phyloP scores from a whole-genome alignment of 805 yeast species.

The Tetrapisispora namnaoensis region DNA sequence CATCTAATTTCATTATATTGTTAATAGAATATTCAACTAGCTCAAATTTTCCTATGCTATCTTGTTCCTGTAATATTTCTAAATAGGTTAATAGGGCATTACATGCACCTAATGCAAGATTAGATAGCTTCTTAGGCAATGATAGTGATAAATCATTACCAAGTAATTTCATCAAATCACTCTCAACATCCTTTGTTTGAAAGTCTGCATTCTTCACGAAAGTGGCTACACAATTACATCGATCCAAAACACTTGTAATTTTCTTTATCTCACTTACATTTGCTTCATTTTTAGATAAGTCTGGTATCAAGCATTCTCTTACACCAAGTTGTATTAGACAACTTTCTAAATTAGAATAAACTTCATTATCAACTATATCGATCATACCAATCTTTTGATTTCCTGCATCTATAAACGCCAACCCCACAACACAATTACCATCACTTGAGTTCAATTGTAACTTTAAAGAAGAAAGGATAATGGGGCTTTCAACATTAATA shows the following conservation, averaged over 20 bases:
- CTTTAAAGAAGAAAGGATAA: constrained; percentile 41
- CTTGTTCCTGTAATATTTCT: constrained; percentile 47
- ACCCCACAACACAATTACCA: constrained; percentile 49
- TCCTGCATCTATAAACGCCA: constrained; percentile 69
- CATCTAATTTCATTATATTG: constrained; percentile 84
- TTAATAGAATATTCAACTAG: constrained; percentile 60
- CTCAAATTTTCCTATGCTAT: constrained; percentile 44
- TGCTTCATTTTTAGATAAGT: constrained; percentile 17
- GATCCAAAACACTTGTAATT: constrained; percentile 59
- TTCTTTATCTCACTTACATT: constrained; percentile 42
- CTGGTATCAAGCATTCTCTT: constrained; percentile 66
- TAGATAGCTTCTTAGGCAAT: constrained; percentile 22
- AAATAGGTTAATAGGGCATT: constrained; percentile 60
- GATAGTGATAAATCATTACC: constrained; percentile 36
- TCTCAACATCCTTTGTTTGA: constrained; percentile 58
- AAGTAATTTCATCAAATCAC: constrained; percentile 65
- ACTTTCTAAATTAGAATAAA: constrained; percentile 78
- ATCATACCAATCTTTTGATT: constrained; percentile 55
- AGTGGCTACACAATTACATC: constrained; percentile 68
- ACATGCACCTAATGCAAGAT: constrained; percentile 23
- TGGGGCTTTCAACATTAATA: constrained; percentile 38
- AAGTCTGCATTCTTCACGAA: constrained; percentile 49
- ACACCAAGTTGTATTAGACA: constrained; percentile 81
- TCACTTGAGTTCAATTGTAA: constrained; percentile 27
- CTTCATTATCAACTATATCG: constrained; percentile 80